Conservation (phyloP, 2,329 filamentous ascomycete species). For the Microcyclosporella mali region DNA sequence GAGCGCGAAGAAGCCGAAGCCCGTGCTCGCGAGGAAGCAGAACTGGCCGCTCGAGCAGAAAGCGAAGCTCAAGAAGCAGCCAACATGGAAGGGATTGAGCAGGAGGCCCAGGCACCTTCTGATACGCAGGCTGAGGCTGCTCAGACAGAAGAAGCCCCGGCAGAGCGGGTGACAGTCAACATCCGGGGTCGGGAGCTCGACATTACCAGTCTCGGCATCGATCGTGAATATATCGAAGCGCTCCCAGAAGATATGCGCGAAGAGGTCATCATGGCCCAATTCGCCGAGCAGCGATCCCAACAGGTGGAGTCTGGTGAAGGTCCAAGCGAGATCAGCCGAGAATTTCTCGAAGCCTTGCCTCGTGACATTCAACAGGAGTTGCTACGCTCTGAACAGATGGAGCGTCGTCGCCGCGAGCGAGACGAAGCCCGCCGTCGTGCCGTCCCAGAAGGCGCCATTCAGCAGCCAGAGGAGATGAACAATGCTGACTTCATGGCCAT, state of each 20-base stretch:
- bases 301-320: conserved; percentile 66
- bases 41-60: conserved; percentile 25
- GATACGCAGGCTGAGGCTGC: conserved; percentile 34
- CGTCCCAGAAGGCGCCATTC: conserved; percentile 40
- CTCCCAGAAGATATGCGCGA: conserved; percentile 94
- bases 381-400: conserved; percentile 80
- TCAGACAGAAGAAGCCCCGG: conserved; percentile 41
- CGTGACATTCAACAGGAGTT: conserved; percentile 86
- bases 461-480: conserved; percentile 74
- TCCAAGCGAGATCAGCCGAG: conserved; percentile 77
- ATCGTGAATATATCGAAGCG: conserved; percentile 90
- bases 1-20: conserved; percentile 38
- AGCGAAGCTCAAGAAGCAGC: conserved; percentile 35
- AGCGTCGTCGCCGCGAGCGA: conserved; percentile 80
- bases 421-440: conserved; percentile 68
- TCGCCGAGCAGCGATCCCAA: conserved; percentile 74
- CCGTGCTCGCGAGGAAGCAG: conserved; percentile 28
- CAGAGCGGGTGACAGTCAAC: conserved; percentile 64
- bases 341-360: conserved; percentile 89
- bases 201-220: conserved; percentile 90
- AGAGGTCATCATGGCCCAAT: conserved; percentile 87
- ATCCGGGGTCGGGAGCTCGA: conserved; percentile 84
- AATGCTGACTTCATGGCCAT: conserved; percentile 87
- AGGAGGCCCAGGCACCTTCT: conserved; percentile 37
- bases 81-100: conserved; percentile 71